Percentiles rank a stretch among this genome's conserved stretches.
These are phyloP conservation scores for Ilex paraguariensis DNA, from an alignment of 305 asterid genomes.

Conservation along the genomic window DNA sequence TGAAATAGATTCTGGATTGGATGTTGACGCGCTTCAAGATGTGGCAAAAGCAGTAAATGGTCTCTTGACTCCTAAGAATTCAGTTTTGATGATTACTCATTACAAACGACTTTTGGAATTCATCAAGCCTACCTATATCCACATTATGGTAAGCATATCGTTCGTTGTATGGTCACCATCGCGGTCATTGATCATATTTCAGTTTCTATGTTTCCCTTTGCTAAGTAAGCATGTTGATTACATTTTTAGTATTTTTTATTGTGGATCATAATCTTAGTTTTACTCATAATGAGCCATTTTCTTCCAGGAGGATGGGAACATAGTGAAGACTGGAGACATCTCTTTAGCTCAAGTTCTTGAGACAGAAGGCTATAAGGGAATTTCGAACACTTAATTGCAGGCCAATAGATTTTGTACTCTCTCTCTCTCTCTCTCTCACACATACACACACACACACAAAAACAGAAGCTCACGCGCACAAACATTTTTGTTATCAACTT, in stretches of 20 bases:
- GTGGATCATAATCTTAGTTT: neutral
- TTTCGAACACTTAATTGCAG: constrained; percentile 36
- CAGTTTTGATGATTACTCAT: constrained; percentile 94
- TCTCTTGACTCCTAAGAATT: constrained; percentile 56
- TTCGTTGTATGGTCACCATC: neutral
- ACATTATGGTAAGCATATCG: constrained; percentile 70
- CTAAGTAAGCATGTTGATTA: neutral
- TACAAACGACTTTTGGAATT: constrained; percentile 81
- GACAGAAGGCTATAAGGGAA: constrained; percentile 77
- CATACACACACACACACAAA: no score
- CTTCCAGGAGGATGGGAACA: constrained; percentile 78
- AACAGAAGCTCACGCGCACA: no score
- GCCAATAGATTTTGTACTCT: neutral
- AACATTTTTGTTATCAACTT: no score
- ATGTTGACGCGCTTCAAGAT: constrained; percentile 92
- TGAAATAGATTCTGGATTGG: constrained; percentile 98
- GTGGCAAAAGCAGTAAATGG: constrained; percentile 81
- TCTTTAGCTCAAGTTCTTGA: constrained; percentile 68
- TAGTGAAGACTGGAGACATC: constrained; percentile 81
- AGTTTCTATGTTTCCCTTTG: neutral
- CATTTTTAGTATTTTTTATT: neutral
- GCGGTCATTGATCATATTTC: neutral
- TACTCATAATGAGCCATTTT: neutral
- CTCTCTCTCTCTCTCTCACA: neutral
- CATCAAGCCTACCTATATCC: constrained; percentile 71